Percentiles rank a stretch among this genome's conserved stretches.
Evolutionary conservation across 768 basidiomycete species (phyloP).

Genomic region (Trametes meyenii): DNA sequence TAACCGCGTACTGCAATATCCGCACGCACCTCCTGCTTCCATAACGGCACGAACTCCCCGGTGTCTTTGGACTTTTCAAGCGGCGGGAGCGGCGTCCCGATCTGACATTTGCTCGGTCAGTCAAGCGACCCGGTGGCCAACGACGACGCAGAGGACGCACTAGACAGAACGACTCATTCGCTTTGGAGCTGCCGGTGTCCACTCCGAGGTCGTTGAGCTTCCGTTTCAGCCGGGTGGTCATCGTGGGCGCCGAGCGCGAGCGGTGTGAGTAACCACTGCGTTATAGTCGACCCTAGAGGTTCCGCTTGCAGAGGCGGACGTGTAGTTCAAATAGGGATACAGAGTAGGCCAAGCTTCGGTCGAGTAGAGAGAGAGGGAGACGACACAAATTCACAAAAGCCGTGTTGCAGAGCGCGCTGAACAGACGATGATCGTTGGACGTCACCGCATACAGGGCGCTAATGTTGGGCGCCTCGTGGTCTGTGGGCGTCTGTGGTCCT

Average conservation of each 20-base stretch:
- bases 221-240: conserved; percentile 71
- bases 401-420: no score
- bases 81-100: conserved; percentile 92
- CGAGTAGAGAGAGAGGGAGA: no score
- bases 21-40: conserved; percentile 89
- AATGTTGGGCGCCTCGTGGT: no score
- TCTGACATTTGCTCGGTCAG: conserved; percentile 45
- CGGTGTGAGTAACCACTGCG: neutral
- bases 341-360: no score
- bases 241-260: conserved; percentile 17
- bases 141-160: conserved; percentile 42
- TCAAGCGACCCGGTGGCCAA: neutral
- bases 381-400: no score
- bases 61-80: conserved; percentile 93
- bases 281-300: no score
- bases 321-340: no score
- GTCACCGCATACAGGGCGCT: no score
- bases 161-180: conserved; percentile 85
- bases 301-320: no score
- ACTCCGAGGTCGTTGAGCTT: conserved; percentile 83
- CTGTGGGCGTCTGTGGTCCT: no score
- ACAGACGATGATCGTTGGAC: no score
- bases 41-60: conserved; percentile 93
- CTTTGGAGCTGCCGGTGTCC: conserved; percentile 66
- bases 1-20: conserved; percentile 4